Evolutionary conservation across 495 filamentous ascomycete species (phyloP), one percentile per base, ranked within the genome.

Genomic region (Penicillium coffeae): DNA sequence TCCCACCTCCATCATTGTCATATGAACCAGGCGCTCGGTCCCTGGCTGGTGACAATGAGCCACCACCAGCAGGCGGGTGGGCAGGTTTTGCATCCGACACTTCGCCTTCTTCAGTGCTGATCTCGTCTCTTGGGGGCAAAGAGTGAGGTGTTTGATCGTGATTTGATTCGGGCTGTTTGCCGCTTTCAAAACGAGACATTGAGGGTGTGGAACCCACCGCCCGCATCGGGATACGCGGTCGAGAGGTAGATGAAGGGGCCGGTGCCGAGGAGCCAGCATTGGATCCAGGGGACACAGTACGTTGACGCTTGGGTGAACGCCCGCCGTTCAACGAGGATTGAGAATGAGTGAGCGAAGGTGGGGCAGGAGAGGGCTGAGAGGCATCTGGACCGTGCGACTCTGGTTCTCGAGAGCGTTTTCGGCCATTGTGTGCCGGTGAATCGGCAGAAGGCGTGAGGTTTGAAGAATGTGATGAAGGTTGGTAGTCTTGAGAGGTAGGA

Each of bases 371-470:
- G 27, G 22, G 44, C 33, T 8, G 48, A 38, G 13, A 50, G 42
- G 37, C 55, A 21, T 47, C 43, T 30, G 40, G 32, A 14, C 53
- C 18, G 1, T 57, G 54, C 22, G 63, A 60, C 15, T 73, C 72
- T 8, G 69, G 68, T 34, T 75, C 72, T 22, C 71, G 67, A 2
- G 70, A 74, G 40, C 72, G 70, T 48, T 75, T 75, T 15, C 66
- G 66, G 21, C 65, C 69, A 18, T 64, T 64, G 42, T 41, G 30
- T 8, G 45, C 27, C 35, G 56, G 56, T 6, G 57, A 51, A 8
- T 58, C 58, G 25, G 47, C 54, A 13, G 41, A 47, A 12, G 56
- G 44, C 8, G 63, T 55, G 14, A 38, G 52, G 5, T 49, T 45
- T 19, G 44, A 22, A 20, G 42, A 30, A 30, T 30, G 25, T 4